These are phyloP conservation scores for Macrophomina phaseolina DNA, from an alignment of 2,329 filamentous ascomycete genomes.

Conservation along the genomic window DNA sequence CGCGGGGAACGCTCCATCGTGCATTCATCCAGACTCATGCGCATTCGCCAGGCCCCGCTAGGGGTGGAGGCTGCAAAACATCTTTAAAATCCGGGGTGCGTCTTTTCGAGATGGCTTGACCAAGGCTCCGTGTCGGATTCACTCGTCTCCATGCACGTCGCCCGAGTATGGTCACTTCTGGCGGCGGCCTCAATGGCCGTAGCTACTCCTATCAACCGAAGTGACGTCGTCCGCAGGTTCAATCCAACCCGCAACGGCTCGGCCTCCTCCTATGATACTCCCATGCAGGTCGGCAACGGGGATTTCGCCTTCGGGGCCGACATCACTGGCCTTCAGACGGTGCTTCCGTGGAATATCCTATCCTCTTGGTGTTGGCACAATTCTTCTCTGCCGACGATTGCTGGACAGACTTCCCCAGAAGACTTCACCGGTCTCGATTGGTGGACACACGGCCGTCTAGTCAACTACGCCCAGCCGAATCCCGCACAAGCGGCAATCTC, in stretches of 20 bases:
- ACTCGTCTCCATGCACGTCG: neutral
- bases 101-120: neutral
- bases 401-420: constrained; percentile 41
- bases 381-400: constrained; percentile 48
- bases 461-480: constrained; percentile 53
- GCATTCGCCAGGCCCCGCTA: neutral
- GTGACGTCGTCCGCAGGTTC: constrained; percentile 44
- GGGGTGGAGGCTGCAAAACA: neutral
- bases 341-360: constrained; percentile 49
- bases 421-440: constrained; percentile 52
- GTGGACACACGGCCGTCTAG: constrained; percentile 52
- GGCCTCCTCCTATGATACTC: constrained; percentile 56
- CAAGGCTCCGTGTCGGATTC: neutral
- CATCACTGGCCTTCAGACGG: constrained; percentile 54
- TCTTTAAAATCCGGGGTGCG: neutral
- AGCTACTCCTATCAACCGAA: constrained; percentile 36
- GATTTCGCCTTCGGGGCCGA: constrained; percentile 56
- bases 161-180: neutral
- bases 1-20: constrained; percentile 12
- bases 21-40: constrained; percentile 20
- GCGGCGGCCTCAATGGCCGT: neutral
- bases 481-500: constrained; percentile 49
- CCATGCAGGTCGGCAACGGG: constrained; percentile 58
- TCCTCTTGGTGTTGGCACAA: constrained; percentile 57
- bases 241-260: constrained; percentile 53